phyloP scores from a whole-genome alignment of 805 yeast genomes.

The Ogataea thermomethanolica region DNA sequence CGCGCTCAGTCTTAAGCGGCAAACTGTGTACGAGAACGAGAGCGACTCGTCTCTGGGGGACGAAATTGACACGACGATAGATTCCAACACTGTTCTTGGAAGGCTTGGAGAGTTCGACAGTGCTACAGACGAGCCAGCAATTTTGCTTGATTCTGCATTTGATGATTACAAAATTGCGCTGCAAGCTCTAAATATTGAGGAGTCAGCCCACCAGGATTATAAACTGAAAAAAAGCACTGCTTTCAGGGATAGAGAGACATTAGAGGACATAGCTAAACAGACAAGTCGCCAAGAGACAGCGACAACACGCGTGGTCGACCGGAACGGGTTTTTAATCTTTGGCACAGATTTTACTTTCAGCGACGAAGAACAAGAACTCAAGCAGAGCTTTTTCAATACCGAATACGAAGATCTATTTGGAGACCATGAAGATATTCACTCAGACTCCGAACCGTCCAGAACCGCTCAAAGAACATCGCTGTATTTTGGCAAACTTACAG shows the following conservation, averaged over 20 bases:
- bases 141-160: constrained; percentile 22
- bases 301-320: constrained; percentile 1
- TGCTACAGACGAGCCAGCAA: constrained; percentile 19
- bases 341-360: constrained; percentile 13
- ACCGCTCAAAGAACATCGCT: constrained; percentile 21
- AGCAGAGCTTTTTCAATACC: constrained; percentile 7
- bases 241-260: constrained; percentile 12
- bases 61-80: constrained; percentile 17
- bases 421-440: neutral
- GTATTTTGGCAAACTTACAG: constrained; percentile 34
- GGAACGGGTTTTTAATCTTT: constrained; percentile 7
- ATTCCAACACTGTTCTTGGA: constrained; percentile 17
- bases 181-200: constrained; percentile 13
- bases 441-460: constrained; percentile 2
- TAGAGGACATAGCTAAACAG: constrained; percentile 11
- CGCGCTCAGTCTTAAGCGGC: constrained; percentile 1
- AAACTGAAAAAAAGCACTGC: constrained; percentile 14
- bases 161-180: constrained; percentile 25
- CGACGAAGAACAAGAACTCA: constrained; percentile 6
- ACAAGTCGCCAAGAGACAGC: neutral
- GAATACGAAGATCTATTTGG: constrained; percentile 9
- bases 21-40: constrained; percentile 3
- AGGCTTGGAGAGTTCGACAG: constrained; percentile 14
- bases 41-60: constrained; percentile 5
- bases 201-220: neutral